These are phyloP conservation scores for Paxillus ammoniavirescens DNA, from an alignment of 768 basidiomycete genomes.

Conservation along the genomic window DNA sequence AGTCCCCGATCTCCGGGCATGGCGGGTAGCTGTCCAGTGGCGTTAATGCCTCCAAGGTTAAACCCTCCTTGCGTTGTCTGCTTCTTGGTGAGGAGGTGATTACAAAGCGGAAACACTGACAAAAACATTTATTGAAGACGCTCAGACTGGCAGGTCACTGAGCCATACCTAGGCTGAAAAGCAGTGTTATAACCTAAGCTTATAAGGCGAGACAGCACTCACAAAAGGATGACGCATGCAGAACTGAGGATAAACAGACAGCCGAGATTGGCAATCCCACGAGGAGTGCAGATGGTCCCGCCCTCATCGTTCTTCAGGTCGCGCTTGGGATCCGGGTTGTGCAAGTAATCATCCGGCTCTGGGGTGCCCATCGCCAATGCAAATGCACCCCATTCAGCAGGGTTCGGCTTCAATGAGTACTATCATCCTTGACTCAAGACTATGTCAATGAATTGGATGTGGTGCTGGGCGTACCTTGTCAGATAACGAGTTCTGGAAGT, in stretches of 20 bases:
- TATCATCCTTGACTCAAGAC: constrained; percentile 12
- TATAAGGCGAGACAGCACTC: constrained; percentile 24
- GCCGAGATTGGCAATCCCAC: constrained; percentile 67
- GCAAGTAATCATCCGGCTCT: constrained; percentile 65
- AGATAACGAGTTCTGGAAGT: constrained; percentile 26
- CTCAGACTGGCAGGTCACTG: neutral
- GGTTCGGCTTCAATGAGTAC: constrained; percentile 41
- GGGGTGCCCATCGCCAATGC: constrained; percentile 41
- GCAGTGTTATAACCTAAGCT: neutral
- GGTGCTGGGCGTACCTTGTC: constrained; percentile 19
- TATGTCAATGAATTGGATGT: neutral
- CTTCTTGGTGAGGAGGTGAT: constrained; percentile 40
- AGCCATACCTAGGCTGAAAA: constrained; percentile 7
- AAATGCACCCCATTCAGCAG: constrained; percentile 49
- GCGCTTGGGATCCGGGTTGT: constrained; percentile 58
- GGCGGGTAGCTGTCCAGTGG: constrained; percentile 60
- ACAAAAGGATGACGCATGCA: constrained; percentile 56
- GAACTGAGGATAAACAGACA: constrained; percentile 58
- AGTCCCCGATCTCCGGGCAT: constrained; percentile 45
- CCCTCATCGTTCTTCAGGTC: constrained; percentile 54
- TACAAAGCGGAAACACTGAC: constrained; percentile 50
- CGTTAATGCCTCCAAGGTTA: constrained; percentile 75
- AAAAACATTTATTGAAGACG: constrained; percentile 1
- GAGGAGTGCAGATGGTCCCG: constrained; percentile 56
- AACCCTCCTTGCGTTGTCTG: constrained; percentile 52